Evolutionary conservation across 2,329 filamentous ascomycete genomes (phyloP).

Genomic region (Curvularia sp.): DNA sequence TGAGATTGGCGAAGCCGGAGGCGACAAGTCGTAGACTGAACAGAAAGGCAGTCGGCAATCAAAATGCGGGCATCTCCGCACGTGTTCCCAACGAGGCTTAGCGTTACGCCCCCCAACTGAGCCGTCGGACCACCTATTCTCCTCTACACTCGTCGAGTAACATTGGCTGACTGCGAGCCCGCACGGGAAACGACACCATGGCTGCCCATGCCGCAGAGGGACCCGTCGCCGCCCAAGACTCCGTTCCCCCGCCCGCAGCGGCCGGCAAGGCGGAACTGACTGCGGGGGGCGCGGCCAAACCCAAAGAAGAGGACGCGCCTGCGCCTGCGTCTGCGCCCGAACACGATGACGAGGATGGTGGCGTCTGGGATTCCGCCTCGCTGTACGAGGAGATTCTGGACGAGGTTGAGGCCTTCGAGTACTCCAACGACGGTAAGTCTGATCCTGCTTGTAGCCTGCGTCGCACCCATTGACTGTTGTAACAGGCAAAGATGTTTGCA

Average conservation of each 20-base stretch:
- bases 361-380: constrained; percentile 43
- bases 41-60: constrained; percentile 7
- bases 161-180: constrained; percentile 16
- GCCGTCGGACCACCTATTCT: constrained; percentile 25
- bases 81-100: constrained; percentile 13
- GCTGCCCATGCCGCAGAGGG: constrained; percentile 37
- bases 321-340: constrained; percentile 18
- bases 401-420: constrained; percentile 40
- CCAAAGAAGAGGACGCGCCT: constrained; percentile 24
- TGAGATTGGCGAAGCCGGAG: constrained; percentile 22
- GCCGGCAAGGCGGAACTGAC: constrained; percentile 27
- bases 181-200: constrained; percentile 31
- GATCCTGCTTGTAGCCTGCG: background rate
- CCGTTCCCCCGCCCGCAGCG: constrained; percentile 26
- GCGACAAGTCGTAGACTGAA: constrained; percentile 17
- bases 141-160: constrained; percentile 20
- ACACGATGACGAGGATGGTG: constrained; percentile 31
- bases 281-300: constrained; percentile 25
- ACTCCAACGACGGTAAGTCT: constrained; percentile 32
- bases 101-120: constrained; percentile 16
- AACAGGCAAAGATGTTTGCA: constrained; percentile 41
- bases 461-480: constrained; percentile 19
- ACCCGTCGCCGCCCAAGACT: constrained; percentile 39
- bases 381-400: constrained; percentile 47
- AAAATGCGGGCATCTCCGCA: constrained; percentile 16